These are phyloP conservation scores for Mycena crocata DNA, from an alignment of 768 basidiomycete genomes.

Conservation along the genomic window DNA sequence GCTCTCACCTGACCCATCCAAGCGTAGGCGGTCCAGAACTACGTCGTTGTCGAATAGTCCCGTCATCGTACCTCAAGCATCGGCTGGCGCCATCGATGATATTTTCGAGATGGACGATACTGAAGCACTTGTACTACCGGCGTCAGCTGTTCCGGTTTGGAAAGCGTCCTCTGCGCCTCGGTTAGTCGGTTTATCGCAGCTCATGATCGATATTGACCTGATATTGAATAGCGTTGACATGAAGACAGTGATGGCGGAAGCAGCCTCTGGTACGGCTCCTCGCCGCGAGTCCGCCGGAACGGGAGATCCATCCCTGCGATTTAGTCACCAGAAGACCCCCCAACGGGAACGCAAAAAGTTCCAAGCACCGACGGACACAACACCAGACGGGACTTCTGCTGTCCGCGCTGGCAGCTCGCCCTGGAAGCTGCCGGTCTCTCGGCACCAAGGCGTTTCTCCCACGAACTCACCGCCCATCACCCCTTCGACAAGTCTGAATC, in stretches of 20 bases:
- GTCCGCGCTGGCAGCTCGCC: constrained; percentile 26
- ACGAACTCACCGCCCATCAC: constrained; percentile 23
- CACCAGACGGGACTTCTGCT: constrained; percentile 3
- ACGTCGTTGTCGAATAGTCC: constrained; percentile 33
- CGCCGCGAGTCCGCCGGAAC: constrained; percentile 21
- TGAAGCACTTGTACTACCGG: constrained; percentile 49
- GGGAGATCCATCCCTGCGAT: constrained; percentile 12
- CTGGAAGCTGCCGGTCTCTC: constrained; percentile 25
- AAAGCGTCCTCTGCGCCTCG: constrained; percentile 61
- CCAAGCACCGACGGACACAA: constrained; percentile 8
- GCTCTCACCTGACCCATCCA: constrained; percentile 23
- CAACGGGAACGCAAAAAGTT: constrained; percentile 29
- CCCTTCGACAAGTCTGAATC: constrained; percentile 25
- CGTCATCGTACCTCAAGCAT: constrained; percentile 33
- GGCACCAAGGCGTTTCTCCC: constrained; percentile 4
- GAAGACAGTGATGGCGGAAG: constrained; percentile 88
- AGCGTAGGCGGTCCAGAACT: constrained; percentile 27
- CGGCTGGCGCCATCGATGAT: constrained; percentile 62
- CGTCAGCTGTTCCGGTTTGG: constrained; percentile 54
- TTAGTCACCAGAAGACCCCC: constrained; percentile 26
- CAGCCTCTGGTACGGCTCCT: constrained; percentile 45
- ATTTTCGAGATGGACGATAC: constrained; percentile 89
- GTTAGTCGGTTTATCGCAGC: constrained; percentile 48
- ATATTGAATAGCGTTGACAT: constrained; percentile 75
- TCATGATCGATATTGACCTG: constrained; percentile 20